These are phyloP conservation scores for Suillus sp. DNA, from an alignment of 768 basidiomycete species.

Conservation along the genomic window DNA sequence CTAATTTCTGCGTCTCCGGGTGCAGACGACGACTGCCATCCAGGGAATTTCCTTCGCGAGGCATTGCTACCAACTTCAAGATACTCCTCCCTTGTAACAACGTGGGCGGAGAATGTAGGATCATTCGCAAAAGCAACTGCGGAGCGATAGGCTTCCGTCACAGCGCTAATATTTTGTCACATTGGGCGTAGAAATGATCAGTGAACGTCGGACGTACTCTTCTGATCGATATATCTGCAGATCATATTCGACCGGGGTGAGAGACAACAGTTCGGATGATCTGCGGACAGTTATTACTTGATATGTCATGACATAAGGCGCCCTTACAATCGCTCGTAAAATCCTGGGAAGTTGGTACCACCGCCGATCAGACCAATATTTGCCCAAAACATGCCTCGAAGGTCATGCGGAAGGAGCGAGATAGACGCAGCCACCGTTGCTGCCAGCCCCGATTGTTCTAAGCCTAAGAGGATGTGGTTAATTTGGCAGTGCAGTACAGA, in stretches of 20 bases:
- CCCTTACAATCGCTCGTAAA: conserved; percentile 75
- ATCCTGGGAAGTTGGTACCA: conserved; percentile 71
- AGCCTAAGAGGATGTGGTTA: conserved; percentile 44
- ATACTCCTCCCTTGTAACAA: conserved; percentile 83
- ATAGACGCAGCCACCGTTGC: conserved; percentile 78
- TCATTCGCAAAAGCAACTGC: conserved; percentile 59
- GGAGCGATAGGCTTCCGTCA: conserved; percentile 64
- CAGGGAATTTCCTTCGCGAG: conserved; percentile 72
- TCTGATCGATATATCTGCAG: conserved; percentile 70
- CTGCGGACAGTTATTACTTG: conserved; percentile 42
- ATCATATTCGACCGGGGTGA: conserved; percentile 83
- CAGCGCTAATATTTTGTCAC: conserved; percentile 48
- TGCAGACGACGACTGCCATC: conserved; percentile 47
- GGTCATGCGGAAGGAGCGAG: conserved; percentile 69
- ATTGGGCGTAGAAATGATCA: conserved; percentile 7
- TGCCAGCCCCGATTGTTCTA: conserved; percentile 81
- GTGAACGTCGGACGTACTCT: conserved; percentile 57
- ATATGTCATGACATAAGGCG: not conserved
- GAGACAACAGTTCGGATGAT: conserved; percentile 67
- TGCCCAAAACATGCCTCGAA: conserved; percentile 94
- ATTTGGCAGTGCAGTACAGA: conserved; percentile 15
- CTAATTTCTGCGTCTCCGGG: conserved; percentile 26
- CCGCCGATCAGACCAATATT: conserved; percentile 93
- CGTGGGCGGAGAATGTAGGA: conserved; percentile 50
- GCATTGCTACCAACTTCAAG: conserved; percentile 78